phyloP scores from a whole-genome alignment of 2,329 filamentous ascomycete genomes.

The Phialophora expanda region DNA sequence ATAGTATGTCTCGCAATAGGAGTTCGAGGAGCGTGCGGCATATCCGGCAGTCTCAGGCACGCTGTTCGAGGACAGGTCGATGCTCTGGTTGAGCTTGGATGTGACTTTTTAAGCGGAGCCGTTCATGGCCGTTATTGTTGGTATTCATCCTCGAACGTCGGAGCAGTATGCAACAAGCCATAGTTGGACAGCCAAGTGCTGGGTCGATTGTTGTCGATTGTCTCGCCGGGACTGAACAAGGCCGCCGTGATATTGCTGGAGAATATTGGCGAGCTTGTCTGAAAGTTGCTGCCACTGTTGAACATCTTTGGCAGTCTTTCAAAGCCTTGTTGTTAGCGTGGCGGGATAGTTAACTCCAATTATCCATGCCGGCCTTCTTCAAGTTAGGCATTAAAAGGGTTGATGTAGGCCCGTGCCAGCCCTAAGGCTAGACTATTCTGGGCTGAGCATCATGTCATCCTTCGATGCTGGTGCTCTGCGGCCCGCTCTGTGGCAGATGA shows the following conservation, averaged over 20 bases:
- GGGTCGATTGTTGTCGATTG: background rate
- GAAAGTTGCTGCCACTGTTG: background rate
- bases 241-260: background rate
- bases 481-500: background rate
- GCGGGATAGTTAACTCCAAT: background rate
- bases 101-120: background rate
- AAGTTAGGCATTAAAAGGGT: background rate
- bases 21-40: background rate
- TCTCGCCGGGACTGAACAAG: background rate
- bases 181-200: background rate
- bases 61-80: background rate
- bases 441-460: background rate
- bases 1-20: background rate
- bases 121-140: background rate
- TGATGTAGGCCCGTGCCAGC: background rate
- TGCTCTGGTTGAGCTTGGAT: background rate
- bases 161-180: background rate
- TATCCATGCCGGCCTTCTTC: background rate
- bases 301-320: background rate
- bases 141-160: background rate
- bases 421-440: background rate
- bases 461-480: background rate
- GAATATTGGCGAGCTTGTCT: background rate
- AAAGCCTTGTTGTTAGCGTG: background rate
- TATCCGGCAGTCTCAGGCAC: too few relatives aligned